These are phyloP conservation scores for Pythium apleroticum DNA, from an alignment of 352 stramenopile genomes.

Conservation along the genomic window DNA sequence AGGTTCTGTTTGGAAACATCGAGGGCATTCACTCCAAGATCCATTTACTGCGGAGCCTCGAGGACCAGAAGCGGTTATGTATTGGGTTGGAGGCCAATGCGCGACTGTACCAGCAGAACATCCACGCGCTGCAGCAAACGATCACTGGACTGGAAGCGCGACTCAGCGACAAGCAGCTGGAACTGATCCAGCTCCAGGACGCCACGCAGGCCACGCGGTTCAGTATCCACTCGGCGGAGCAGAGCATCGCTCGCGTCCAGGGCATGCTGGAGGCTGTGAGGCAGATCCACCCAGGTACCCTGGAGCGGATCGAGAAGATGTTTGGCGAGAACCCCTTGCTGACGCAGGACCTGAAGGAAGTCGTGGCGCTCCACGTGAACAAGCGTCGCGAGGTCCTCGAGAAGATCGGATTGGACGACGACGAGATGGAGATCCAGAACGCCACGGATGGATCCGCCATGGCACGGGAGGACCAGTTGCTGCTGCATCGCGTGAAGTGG, in stretches of 20 bases:
- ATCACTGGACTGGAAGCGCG: conserved; percentile 57
- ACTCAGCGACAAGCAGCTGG: conserved; percentile 62
- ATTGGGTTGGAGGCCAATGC: conserved; percentile 64
- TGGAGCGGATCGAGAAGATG: conserved; percentile 66
- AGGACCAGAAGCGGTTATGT: conserved; percentile 80
- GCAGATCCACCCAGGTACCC: conserved; percentile 64
- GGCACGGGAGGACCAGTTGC: conserved; percentile 51
- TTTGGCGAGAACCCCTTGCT: conserved; percentile 67
- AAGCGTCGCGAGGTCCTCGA: conserved; percentile 50
- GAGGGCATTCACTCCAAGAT: conserved; percentile 68
- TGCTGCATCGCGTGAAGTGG: conserved; percentile 78
- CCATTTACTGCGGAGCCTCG: conserved; percentile 58
- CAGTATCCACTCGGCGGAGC: conserved; percentile 65
- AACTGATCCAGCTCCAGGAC: conserved; percentile 57
- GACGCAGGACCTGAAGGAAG: conserved; percentile 60
- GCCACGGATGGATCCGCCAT: conserved; percentile 20
- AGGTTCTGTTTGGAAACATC: conserved; percentile 67
- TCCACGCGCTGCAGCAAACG: conserved; percentile 51
- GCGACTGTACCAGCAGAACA: conserved; percentile 57
- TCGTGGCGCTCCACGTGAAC: conserved; percentile 47
- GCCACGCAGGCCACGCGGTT: conserved; percentile 68
- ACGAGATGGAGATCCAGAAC: conserved; percentile 55
- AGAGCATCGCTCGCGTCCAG: conserved; percentile 69
- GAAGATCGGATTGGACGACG: conserved; percentile 55
- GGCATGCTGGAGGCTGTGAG: conserved; percentile 71